Percentiles rank a stretch among this genome's conserved stretches.
These are phyloP conservation scores for Geotrichum macrosporum DNA, from an alignment of 1,139 yeast species.

Conservation along the genomic window DNA sequence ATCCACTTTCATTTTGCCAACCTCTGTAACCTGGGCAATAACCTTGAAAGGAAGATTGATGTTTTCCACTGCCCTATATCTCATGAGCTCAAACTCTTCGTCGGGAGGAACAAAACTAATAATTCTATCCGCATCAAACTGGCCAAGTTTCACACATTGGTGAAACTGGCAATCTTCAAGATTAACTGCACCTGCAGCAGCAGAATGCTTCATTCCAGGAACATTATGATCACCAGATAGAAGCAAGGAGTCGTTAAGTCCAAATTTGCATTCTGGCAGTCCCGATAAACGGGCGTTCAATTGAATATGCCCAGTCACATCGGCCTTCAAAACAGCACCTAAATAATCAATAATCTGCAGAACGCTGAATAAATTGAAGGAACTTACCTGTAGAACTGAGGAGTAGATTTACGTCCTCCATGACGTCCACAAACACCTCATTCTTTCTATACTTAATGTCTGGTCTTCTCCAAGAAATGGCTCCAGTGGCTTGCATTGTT, in stretches of 20 bases:
- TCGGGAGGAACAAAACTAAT: constrained; percentile 85
- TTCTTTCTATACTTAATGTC: constrained; percentile 78
- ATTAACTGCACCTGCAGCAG: constrained; percentile 50
- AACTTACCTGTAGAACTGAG: constrained; percentile 42
- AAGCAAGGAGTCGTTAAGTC: constrained; percentile 48
- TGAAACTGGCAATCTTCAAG: constrained; percentile 84
- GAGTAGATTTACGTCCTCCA: constrained; percentile 68
- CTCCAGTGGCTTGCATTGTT: constrained; percentile 42
- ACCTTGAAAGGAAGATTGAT: constrained; percentile 69
- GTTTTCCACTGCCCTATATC: constrained; percentile 58
- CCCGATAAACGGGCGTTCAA: constrained; percentile 76
- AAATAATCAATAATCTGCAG: constrained; percentile 27
- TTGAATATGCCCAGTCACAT: constrained; percentile 71
- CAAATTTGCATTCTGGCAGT: constrained; percentile 67
- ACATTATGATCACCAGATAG: constrained; percentile 27
- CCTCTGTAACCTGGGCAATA: constrained; percentile 54
- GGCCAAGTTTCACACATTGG: constrained; percentile 71
- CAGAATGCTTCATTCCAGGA: constrained; percentile 32
- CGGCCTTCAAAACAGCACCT: constrained; percentile 56
- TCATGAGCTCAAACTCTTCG: constrained; percentile 86
- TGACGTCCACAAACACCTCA: constrained; percentile 72
- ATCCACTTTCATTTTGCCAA: constrained; percentile 49
- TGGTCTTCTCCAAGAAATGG: constrained; percentile 63
- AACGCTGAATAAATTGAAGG: constrained; percentile 41
- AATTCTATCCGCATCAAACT: constrained; percentile 61